Evolutionary conservation across 1,284 basidiomycete species (phyloP).

Genomic region (Moesziomyces parantarcticus): DNA sequence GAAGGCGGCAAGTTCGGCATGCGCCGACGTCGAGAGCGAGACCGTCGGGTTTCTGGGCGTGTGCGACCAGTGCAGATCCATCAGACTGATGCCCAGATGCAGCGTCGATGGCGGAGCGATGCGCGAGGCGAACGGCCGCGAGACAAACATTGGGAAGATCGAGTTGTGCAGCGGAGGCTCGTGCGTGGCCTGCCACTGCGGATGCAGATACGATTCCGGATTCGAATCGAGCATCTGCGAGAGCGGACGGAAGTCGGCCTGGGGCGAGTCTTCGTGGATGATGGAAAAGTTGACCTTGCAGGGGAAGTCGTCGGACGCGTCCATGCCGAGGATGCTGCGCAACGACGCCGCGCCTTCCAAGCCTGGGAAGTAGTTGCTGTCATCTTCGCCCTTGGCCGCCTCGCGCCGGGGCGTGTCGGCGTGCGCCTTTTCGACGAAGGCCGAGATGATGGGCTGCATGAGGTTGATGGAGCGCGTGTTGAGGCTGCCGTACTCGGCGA

Average conservation of each 20-base stretch:
- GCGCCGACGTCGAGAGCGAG: slow-evolving; percentile 65
- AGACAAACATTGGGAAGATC: slow-evolving; percentile 64
- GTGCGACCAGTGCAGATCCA: slow-evolving; percentile 69
- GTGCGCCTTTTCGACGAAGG: slow-evolving; percentile 50
- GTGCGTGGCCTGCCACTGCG: slow-evolving; percentile 59
- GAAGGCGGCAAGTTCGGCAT: slow-evolving; percentile 68
- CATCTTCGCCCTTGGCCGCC: slow-evolving; percentile 17
- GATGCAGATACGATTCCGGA: slow-evolving; percentile 62
- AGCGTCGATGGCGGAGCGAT: slow-evolving; percentile 66
- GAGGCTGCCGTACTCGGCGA: slow-evolving; percentile 69
- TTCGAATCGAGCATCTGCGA: slow-evolving; percentile 59
- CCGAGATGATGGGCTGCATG: slow-evolving; percentile 64
- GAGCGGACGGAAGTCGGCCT: slow-evolving; percentile 66
- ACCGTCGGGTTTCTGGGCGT: slow-evolving; percentile 61
- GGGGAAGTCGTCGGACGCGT: slow-evolving; percentile 28
- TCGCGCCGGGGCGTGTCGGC: slow-evolving; percentile 27
- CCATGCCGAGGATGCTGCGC: slow-evolving; percentile 37
- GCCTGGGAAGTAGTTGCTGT: slow-evolving; percentile 34
- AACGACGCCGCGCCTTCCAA: slow-evolving; percentile 34
- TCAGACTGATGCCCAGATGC: slow-evolving; percentile 67
- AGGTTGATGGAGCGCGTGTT: slow-evolving; percentile 66
- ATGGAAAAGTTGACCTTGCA: slow-evolving; percentile 64
- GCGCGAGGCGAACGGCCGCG: slow-evolving; percentile 66
- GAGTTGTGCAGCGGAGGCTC: slow-evolving; percentile 59
- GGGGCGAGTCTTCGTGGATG: slow-evolving; percentile 66